These are phyloP conservation scores for Ceratocystis eucalypticola DNA, from an alignment of 2,329 filamentous ascomycete species.

Conservation along the genomic window DNA sequence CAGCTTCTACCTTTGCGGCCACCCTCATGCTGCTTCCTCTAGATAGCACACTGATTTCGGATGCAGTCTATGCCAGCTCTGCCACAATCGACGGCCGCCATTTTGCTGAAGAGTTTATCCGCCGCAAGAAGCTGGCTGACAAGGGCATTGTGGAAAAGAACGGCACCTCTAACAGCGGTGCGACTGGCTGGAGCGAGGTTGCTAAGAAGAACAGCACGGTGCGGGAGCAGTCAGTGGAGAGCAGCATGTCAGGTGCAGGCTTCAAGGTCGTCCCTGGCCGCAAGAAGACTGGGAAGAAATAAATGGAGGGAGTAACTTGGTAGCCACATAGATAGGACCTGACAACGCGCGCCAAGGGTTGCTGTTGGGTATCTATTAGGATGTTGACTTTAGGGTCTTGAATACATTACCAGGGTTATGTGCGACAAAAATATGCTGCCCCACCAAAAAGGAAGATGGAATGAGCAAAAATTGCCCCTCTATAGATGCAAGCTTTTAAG, in stretches of 20 bases:
- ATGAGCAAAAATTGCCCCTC: background rate
- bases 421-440: background rate
- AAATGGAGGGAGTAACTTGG: slow-evolving; percentile 18
- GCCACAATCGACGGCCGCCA: slow-evolving; percentile 84
- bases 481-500: background rate
- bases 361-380: too few relatives aligned
- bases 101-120: slow-evolving; percentile 88
- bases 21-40: slow-evolving; percentile 62
- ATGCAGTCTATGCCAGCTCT: slow-evolving; percentile 75
- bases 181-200: slow-evolving; percentile 85
- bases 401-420: background rate
- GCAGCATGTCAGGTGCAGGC: slow-evolving; percentile 38
- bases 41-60: slow-evolving; percentile 70
- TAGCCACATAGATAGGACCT: background rate
- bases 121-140: slow-evolving; percentile 83
- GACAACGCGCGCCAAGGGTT: background rate
- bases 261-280: slow-evolving; percentile 88
- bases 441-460: slow-evolving; percentile 4
- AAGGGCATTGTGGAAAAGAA: slow-evolving; percentile 76
- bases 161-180: slow-evolving; percentile 36
- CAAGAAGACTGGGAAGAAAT: slow-evolving; percentile 79
- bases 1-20: slow-evolving; percentile 69
- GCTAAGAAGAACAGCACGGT: slow-evolving; percentile 66
- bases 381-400: background rate
- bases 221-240: slow-evolving; percentile 26